These are phyloP conservation scores for Tetrahymena thermophila DNA, from an alignment of 73 alveolate species.

Conservation along the genomic window DNA sequence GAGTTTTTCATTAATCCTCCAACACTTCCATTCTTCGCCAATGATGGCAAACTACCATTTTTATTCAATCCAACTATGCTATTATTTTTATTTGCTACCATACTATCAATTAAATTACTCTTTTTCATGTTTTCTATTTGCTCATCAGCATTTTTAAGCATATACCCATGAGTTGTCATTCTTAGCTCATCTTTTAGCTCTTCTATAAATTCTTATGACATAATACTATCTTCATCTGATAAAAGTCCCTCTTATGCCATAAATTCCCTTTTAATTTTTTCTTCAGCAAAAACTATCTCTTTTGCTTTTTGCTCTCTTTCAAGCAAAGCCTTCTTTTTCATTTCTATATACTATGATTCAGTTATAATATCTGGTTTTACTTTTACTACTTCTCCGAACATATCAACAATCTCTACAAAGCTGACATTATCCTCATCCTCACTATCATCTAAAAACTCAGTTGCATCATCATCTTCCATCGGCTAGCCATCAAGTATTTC, in stretches of 20 bases:
- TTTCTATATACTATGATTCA: not conserved
- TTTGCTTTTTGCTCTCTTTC: not conserved
- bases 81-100: not conserved
- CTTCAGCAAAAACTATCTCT: not conserved
- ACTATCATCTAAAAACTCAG: not conserved
- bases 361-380: not conserved
- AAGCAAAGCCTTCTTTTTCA: not conserved
- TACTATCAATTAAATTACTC: not conserved
- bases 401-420: not conserved
- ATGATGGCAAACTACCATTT: not conserved
- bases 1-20: not conserved
- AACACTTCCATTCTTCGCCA: not conserved
- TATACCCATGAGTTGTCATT: not conserved
- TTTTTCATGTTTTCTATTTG: not conserved
- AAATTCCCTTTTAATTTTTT: not conserved
- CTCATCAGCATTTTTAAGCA: not conserved
- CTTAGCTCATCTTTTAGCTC: not conserved
- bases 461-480: not conserved
- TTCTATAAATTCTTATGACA: not conserved
- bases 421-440: not conserved
- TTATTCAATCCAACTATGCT: not conserved
- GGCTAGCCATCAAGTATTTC: not conserved
- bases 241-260: not conserved
- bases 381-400: not conserved
- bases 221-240: not conserved